Conservation (phyloP, 768 basidiomycete species). For the Tylopilus rubrobrunneus region DNA sequence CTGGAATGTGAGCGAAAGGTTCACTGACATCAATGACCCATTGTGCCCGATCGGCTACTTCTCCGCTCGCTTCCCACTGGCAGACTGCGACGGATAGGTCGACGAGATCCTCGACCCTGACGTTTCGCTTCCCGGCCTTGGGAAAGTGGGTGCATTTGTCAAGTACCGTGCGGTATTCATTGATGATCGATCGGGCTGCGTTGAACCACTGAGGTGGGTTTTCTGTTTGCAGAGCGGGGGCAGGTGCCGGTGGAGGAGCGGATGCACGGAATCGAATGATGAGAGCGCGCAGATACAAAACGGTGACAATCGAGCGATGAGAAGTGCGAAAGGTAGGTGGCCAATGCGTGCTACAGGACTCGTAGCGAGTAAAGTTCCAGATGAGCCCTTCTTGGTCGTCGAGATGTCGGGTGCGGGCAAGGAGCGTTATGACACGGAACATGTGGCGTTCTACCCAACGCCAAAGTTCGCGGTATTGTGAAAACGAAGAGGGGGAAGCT, state of each 20-base stretch:
- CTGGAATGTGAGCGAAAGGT: neutral
- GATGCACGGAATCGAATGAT: slow-evolving; percentile 43
- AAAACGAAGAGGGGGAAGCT: slow-evolving; percentile 45
- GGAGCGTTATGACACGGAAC: slow-evolving; percentile 73
- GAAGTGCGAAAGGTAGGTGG: slow-evolving; percentile 72
- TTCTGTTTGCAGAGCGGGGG: slow-evolving; percentile 19
- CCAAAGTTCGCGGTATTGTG: slow-evolving; percentile 76
- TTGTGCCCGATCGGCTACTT: slow-evolving; percentile 55
- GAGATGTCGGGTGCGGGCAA: slow-evolving; percentile 42
- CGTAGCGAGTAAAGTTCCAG: slow-evolving; percentile 64
- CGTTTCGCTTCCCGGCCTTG: slow-evolving; percentile 72
- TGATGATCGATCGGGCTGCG: slow-evolving; percentile 61
- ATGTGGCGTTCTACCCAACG: slow-evolving; percentile 79
- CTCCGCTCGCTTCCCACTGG: slow-evolving; percentile 80
- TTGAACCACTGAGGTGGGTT: slow-evolving; percentile 55
- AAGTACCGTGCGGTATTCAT: slow-evolving; percentile 68
- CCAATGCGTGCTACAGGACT: slow-evolving; percentile 64
- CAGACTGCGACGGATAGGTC: slow-evolving; percentile 73
- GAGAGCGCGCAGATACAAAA: slow-evolving; percentile 72
- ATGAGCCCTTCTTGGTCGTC: slow-evolving; percentile 39
- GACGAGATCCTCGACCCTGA: slow-evolving; percentile 77
- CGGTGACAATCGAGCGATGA: slow-evolving; percentile 67
- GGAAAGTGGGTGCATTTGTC: slow-evolving; percentile 73
- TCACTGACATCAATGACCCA: slow-evolving; percentile 78
- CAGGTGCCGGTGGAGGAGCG: slow-evolving; percentile 14